Evolutionary conservation across 768 basidiomycete genomes (phyloP), one percentile per base, ranked within the genome.

Genomic region (Saitozyma podzolica): DNA sequence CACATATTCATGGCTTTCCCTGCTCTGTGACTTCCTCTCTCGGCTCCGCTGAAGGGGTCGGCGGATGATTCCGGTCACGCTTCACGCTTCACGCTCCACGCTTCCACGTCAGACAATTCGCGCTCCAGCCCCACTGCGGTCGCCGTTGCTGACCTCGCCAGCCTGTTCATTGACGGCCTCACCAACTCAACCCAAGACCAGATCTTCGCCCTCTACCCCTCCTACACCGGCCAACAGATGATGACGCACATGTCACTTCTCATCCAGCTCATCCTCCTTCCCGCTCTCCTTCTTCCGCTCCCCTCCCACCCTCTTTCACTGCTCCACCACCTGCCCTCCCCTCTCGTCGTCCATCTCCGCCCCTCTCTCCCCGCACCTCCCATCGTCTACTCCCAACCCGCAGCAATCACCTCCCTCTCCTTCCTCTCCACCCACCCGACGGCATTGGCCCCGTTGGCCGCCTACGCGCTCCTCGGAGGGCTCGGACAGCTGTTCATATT

Each of bases 181-280:
- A 89, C 88, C 63, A 97, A 98, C 82, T 91, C 91, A 10, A 95
- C 94, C 2, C 96, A 99, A 78, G 96, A 99, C 79, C 91, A 97
- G 80, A 89, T 99, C 62, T 98, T 99, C 80, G 82, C 86, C 29
- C 83, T 84, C 11, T 87, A 89, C 81, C 85, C 85, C 17, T 82
- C 83, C 3, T 83, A 86, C 50, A 82, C 85, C 3, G 96, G 96
- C 8, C 93, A 96, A 79, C 96, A 99, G 76, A 97, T 99, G 94
- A 98, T 99, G 96, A 88, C 98, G 78, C 95, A 87, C 87, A 95
- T 99, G 80, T 95, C 89, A 37, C 88, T 94, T 82, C 88, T 89
- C 80, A 90, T 92, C 3, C 64, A 88, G 43, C 77, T 91, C 60
- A 88, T 90, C 19, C 82, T 84, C 1, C 75, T 87, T 10, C 86